Evolutionary conservation across 2,329 filamentous ascomycete genomes (phyloP).

Genomic region (Colletotrichum sp.): DNA sequence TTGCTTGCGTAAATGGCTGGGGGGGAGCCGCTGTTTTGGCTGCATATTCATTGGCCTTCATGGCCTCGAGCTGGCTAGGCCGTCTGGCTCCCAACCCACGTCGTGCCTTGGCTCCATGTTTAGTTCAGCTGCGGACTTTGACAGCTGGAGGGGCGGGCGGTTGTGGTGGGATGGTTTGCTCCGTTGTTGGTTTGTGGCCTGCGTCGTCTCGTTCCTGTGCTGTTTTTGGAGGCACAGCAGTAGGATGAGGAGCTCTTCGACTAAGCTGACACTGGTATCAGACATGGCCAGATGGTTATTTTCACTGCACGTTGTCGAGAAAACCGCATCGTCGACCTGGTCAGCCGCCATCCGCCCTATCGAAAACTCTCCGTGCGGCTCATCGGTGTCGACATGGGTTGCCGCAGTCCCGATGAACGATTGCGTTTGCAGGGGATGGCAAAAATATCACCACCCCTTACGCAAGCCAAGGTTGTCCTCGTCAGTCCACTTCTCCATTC

Average conservation of each 20-base stretch:
- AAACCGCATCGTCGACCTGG: background rate
- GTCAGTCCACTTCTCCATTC: slow-evolving; percentile 4
- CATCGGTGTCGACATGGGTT: background rate
- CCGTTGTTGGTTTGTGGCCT: background rate
- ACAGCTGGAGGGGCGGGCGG: background rate
- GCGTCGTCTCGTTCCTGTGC: background rate
- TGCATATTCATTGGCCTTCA: background rate
- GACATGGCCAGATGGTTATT: background rate
- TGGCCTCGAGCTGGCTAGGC: background rate
- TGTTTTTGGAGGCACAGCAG: background rate
- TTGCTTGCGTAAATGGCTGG: slow-evolving; percentile 19
- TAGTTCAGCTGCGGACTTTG: background rate
- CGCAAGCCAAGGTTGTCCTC: slow-evolving; percentile 18
- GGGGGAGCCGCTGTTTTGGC: background rate
- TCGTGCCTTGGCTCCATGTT: background rate
- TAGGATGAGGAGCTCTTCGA: background rate
- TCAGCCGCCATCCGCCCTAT: background rate
- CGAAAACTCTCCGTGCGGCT: background rate
- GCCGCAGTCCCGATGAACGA: background rate
- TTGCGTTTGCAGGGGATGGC: background rate
- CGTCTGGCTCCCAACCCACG: background rate
- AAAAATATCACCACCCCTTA: slow-evolving; percentile 15
- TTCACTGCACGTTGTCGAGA: background rate
- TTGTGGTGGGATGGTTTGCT: background rate
- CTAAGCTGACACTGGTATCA: background rate